Conservation (phyloP, 805 yeast species). For the Nakazawaea anatomiae region DNA sequence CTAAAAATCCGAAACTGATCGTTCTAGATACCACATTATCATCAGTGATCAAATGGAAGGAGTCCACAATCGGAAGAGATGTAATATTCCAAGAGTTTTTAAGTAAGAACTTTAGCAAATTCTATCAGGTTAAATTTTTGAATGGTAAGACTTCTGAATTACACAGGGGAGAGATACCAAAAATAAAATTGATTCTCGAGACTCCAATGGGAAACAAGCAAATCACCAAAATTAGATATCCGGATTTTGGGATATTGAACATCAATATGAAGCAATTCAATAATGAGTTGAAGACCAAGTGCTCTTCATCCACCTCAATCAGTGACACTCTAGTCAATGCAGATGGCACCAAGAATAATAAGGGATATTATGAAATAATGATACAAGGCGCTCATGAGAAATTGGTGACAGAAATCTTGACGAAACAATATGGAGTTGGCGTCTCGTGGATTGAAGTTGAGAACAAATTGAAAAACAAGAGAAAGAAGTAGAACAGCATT, state of each 20-base stretch:
- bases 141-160: slow-evolving; percentile 20
- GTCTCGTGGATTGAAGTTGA: slow-evolving; percentile 57
- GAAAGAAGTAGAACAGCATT: slow-evolving; percentile 24
- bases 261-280: slow-evolving; percentile 63
- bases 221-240: slow-evolving; percentile 53
- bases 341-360: slow-evolving; percentile 17
- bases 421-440: slow-evolving; percentile 55
- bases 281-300: slow-evolving; percentile 62
- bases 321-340: slow-evolving; percentile 54
- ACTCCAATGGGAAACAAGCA: slow-evolving; percentile 77
- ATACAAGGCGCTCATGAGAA: slow-evolving; percentile 90
- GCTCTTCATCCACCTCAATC: slow-evolving; percentile 85
- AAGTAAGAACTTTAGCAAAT: slow-evolving; percentile 39
- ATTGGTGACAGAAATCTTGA: slow-evolving; percentile 51
- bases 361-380: slow-evolving; percentile 50
- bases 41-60: slow-evolving; percentile 30
- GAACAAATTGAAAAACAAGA: slow-evolving; percentile 54
- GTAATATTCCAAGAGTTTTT: slow-evolving; percentile 38
- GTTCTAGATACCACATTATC: slow-evolving; percentile 48
- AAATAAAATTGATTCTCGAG: slow-evolving; percentile 61
- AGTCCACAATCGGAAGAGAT: slow-evolving; percentile 33
- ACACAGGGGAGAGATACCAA: slow-evolving; percentile 63
- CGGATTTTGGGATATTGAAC: slow-evolving; percentile 61
- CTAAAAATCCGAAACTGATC: slow-evolving; percentile 47
- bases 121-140: slow-evolving; percentile 32